A percentile compares a stretch with the other conserved stretches of the same genome.
Conservation (phyloP, 768 basidiomycete genomes). For the Heimioporus sp. region DNA sequence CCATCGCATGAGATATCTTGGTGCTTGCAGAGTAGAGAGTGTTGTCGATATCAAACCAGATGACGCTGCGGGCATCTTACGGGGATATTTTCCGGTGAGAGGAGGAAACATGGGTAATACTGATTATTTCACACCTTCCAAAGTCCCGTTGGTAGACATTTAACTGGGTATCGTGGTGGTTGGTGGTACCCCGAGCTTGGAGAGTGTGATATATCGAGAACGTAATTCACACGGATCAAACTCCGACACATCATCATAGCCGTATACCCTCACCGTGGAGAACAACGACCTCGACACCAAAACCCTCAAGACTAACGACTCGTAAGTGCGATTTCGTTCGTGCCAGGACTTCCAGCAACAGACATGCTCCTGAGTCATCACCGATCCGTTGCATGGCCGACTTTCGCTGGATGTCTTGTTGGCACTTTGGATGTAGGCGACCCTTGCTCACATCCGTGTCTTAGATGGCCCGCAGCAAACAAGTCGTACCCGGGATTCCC, state of each 20-base stretch:
- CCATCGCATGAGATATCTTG: slow-evolving; percentile 78
- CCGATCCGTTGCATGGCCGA: slow-evolving; percentile 4
- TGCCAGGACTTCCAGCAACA: background rate
- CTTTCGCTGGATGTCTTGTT: slow-evolving; percentile 33
- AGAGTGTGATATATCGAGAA: slow-evolving; percentile 15
- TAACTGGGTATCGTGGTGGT: slow-evolving; percentile 22
- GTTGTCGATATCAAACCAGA: slow-evolving; percentile 89
- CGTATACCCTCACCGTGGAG: slow-evolving; percentile 14
- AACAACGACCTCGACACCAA: slow-evolving; percentile 32
- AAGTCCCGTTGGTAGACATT: slow-evolving; percentile 20
- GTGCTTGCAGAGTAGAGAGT: slow-evolving; percentile 79
- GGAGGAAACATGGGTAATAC: background rate
- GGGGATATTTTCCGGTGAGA: background rate
- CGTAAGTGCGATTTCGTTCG: slow-evolving; percentile 35
- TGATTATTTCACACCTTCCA: slow-evolving; percentile 23
- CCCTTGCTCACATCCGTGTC: slow-evolving; percentile 17
- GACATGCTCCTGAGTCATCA: background rate
- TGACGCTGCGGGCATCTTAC: slow-evolving; percentile 55
- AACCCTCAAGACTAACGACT: slow-evolving; percentile 43
- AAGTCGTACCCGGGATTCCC: slow-evolving; percentile 77
- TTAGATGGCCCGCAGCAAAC: slow-evolving; percentile 86
- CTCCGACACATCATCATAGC: slow-evolving; percentile 20
- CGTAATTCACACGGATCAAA: slow-evolving; percentile 23
- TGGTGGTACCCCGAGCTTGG: background rate
- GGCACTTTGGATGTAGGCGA: slow-evolving; percentile 34